Conservation (phyloP, 768 basidiomycete genomes). For the Lactarius hengduanensis region DNA sequence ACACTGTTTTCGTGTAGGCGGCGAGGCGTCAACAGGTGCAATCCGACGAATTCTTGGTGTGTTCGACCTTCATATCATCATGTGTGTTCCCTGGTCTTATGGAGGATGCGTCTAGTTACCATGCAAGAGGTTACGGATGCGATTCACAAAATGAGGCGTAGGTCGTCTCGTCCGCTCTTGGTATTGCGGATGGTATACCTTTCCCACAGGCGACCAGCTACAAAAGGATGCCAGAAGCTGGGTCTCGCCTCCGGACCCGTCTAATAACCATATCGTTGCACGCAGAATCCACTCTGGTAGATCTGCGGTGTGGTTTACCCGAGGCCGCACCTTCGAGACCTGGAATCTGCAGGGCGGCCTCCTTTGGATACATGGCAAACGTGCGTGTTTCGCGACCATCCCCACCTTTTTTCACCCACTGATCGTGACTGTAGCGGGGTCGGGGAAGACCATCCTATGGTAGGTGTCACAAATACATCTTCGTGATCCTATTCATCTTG, state of each 20-base stretch:
- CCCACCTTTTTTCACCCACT: neutral
- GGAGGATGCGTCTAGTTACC: neutral
- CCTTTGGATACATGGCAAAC: neutral
- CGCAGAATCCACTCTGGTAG: neutral
- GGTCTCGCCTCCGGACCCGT: slow-evolving; percentile 13
- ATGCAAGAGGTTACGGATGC: neutral
- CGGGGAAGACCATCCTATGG: neutral
- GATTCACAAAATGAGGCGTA: slow-evolving; percentile 5
- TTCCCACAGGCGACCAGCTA: neutral
- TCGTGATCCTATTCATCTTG: too few relatives aligned
- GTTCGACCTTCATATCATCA: neutral
- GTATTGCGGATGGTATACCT: neutral
- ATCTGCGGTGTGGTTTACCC: neutral
- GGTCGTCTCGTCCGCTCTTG: neutral
- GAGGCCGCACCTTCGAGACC: neutral
- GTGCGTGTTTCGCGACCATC: neutral
- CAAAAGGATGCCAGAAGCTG: neutral
- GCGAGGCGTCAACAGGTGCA: too few relatives aligned
- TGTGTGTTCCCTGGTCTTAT: neutral
- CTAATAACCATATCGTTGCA: slow-evolving; percentile 8
- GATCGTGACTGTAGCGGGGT: neutral
- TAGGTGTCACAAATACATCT: neutral
- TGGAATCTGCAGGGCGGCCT: neutral
- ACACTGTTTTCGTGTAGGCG: too few relatives aligned
- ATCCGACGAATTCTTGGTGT: too few relatives aligned